Base-by-base conservation (phyloP, 2,329 filamentous ascomycete species). In the Mycocentrospora acerina region DNA sequence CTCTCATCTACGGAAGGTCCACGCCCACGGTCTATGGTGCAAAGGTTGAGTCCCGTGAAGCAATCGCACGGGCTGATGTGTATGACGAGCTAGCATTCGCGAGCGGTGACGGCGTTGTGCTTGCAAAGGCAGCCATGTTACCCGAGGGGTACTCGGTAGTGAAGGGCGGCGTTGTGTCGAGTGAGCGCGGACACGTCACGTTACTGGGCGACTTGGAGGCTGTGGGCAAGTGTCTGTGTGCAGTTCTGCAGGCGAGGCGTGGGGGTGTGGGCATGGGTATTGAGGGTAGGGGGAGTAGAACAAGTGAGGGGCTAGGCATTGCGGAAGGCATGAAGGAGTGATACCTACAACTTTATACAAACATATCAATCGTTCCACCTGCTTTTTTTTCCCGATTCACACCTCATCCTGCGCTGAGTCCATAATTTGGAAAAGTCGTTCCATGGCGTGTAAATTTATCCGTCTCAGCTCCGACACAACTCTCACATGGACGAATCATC, bases 61-160 rank as follows among this genome's bases (percentile, higher is more conserved):
- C 78, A 0, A 95, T 96, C 51, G 79, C 82, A 33, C 81, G 82
- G 44, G 73, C 81, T 0, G 88, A 94, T 64, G 84, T 82, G 1
- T 96, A 95, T 62, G 89, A 95, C 50, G 85, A 94, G 53, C 75
- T 97, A 2, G 80, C 88, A 0, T 96, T 96, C 69, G 85, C 86
- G 1, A 85, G 84, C 15, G 90, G 90, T 2, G 90, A 97, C 61
- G 91, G 90, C 0, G 90, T 97, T 0, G 89, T 91, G 37, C 76
- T 96, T 6, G 88, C 90, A 0, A 81, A 81, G 34, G 88, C 91
- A 45, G 86, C 90, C 0, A 91, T 94, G 87, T 68, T 94, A 29
- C 90, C 90, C 0, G 71, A 79, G 2, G 90, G 90, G 0, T 96
- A 95, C 62, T 76, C 79, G 32, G 74, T 86, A 24, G 88, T 84